Conservation (phyloP, 768 basidiomycete genomes). For the Suillus spraguei region DNA sequence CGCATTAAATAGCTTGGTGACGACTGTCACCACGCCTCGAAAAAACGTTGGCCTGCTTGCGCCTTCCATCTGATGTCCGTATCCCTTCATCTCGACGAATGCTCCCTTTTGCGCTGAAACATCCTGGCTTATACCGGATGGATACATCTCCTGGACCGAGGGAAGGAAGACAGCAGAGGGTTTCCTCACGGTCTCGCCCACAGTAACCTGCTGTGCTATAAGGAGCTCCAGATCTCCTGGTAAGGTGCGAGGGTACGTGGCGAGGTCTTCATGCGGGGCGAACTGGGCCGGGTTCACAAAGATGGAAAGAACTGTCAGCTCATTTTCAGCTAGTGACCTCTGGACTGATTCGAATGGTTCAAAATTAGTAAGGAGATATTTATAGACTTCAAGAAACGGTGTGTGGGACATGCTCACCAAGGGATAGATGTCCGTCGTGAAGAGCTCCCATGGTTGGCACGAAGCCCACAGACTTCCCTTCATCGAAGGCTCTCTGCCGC, state of each 20-base stretch:
- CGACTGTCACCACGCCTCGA: slow-evolving; percentile 92
- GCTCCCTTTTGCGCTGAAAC: slow-evolving; percentile 77
- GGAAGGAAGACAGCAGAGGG: slow-evolving; percentile 82
- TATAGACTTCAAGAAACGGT: background rate
- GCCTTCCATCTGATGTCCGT: slow-evolving; percentile 93
- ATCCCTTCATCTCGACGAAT: slow-evolving; percentile 91
- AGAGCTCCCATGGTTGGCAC: slow-evolving; percentile 99
- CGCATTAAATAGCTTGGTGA: slow-evolving; percentile 92
- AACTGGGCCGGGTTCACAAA: slow-evolving; percentile 99
- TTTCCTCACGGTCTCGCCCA: slow-evolving; percentile 38
- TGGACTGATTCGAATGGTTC: slow-evolving; percentile 56
- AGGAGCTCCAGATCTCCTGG: slow-evolving; percentile 72
- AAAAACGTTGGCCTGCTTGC: slow-evolving; percentile 87
- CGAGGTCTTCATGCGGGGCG: slow-evolving; percentile 92
- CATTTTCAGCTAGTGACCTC: slow-evolving; percentile 74
- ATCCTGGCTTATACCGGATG: slow-evolving; percentile 85
- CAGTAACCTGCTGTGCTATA: slow-evolving; percentile 34
- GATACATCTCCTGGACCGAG: slow-evolving; percentile 84
- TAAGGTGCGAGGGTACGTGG: slow-evolving; percentile 88
- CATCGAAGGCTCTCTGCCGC: slow-evolving; percentile 63
- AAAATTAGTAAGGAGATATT: slow-evolving; percentile 8
- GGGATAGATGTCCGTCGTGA: slow-evolving; percentile 89
- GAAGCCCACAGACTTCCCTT: slow-evolving; percentile 76
- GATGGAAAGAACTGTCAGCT: slow-evolving; percentile 89
- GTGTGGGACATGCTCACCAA: slow-evolving; percentile 61